Conservation (phyloP, 805 yeast species). For the Saccharomycopsis javanensis region DNA sequence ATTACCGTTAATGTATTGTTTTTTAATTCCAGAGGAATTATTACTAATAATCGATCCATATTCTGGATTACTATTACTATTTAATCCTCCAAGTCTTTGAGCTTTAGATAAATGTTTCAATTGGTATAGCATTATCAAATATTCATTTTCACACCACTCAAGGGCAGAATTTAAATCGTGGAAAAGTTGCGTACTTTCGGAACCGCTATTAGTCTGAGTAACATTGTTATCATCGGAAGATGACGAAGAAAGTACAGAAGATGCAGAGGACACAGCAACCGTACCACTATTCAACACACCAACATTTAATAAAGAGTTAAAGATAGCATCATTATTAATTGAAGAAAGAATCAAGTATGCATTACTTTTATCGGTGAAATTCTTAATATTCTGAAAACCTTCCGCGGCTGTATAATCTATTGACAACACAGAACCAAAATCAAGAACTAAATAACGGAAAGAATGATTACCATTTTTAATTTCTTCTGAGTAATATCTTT, state of each 20-base stretch:
- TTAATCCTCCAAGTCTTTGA: not conserved
- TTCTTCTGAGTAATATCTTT: conserved; percentile 44
- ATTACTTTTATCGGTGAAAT: conserved; percentile 57
- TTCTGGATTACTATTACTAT: not conserved
- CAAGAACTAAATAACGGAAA: conserved; percentile 72
- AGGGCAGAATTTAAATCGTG: conserved; percentile 75
- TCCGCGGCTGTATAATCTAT: conserved; percentile 94
- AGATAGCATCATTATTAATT: conserved; percentile 53
- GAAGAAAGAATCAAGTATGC: conserved; percentile 74
- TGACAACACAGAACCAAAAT: conserved; percentile 70
- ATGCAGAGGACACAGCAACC: conserved; percentile 22
- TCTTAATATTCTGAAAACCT: conserved; percentile 79
- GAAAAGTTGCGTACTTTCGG: conserved; percentile 50
- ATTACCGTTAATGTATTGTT: not conserved
- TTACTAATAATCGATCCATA: not conserved
- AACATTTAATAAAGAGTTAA: conserved; percentile 69
- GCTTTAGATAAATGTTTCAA: conserved; percentile 26
- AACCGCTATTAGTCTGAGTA: conserved; percentile 27
- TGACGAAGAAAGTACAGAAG: not conserved
- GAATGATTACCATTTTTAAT: conserved; percentile 28
- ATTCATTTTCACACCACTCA: conserved; percentile 95
- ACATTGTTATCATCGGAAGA: not conserved
- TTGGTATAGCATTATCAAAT: conserved; percentile 52
- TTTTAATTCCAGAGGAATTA: not conserved
- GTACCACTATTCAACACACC: conserved; percentile 49